Base-by-base conservation (phyloP, 2,329 filamentous ascomycete genomes). In the Macrophomina pseudophaseolina region DNA sequence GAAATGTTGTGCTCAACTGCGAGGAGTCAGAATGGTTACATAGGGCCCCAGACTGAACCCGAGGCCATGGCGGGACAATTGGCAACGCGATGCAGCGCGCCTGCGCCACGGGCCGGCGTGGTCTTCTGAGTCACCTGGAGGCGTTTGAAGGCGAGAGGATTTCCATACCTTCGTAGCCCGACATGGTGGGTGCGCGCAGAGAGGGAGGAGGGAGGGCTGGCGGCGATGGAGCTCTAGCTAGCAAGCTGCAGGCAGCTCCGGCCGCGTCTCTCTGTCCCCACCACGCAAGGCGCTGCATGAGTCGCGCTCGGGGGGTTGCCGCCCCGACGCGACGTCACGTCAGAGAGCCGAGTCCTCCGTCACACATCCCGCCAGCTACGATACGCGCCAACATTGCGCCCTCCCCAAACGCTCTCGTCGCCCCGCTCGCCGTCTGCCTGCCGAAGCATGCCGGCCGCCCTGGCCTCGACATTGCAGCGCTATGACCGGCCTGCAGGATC, bases 181-280 rank as follows among this genome's bases (percentile, higher is more conserved):
- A 90, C 94, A 98, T 98, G 78, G 97, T 97, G 46, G 94, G 6
- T 42, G 53, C 18, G 53, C 40, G 44, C 5, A 18, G 11, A 18
- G 40, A 59, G 7, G 56, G 38, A 32, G 12, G 38, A 18, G 23
- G 62, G 8, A 14, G n/a, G 14, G 16, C 18, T 28, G 35, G 48
- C 11, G 28, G 38, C n/a, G 16, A 33, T 30, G 18, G 32, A 18
- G 40, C 51, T n/a, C n/a, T 59, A 35, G 28, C 32, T 18, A 28
- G 33, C 52, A n/a, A n/a, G 65, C 28, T 54, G 65, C 33, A 53
- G 58, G 48, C 53, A 65, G 42, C 46, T 51, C 38, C 33, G 53
- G 54, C 64, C 42, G 46, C 65, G 46, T 60, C 65, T 38, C 56
- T 54, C 54, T 30, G 53, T 18, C 44, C n/a, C 44, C 35, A 33